phyloP scores from a whole-genome alignment of 1,139 yeast genomes.

The Hyphopichia fennica region DNA sequence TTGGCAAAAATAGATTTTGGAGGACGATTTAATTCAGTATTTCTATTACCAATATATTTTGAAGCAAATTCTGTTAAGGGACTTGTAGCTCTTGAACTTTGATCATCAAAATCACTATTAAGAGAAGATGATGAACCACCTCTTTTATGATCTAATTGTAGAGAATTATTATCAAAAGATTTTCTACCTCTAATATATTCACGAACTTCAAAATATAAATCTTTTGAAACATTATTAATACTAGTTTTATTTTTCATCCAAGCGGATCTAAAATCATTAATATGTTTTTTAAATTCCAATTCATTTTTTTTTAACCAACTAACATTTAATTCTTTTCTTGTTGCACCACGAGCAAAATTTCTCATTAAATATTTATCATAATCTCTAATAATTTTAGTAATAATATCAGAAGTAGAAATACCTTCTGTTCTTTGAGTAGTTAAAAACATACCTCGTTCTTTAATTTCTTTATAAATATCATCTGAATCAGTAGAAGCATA shows the following conservation, averaged over 20 bases:
- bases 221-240: slow-evolving; percentile 74
- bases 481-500: slow-evolving; percentile 85
- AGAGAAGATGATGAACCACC: slow-evolving; percentile 3
- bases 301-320: slow-evolving; percentile 98
- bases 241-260: slow-evolving; percentile 74
- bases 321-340: slow-evolving; percentile 92
- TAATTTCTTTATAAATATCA: slow-evolving; percentile 90
- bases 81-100: slow-evolving; percentile 33
- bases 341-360: slow-evolving; percentile 96
- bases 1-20: slow-evolving; percentile 53
- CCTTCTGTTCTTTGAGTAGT: slow-evolving; percentile 98
- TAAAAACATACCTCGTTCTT: slow-evolving; percentile 84
- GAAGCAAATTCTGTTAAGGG: slow-evolving; percentile 65
- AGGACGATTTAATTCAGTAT: slow-evolving; percentile 39
- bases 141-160: background rate
- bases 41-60: slow-evolving; percentile 56
- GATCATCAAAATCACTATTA: slow-evolving; percentile 33
- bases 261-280: slow-evolving; percentile 79
- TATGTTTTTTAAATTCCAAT: slow-evolving; percentile 87
- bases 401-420: slow-evolving; percentile 91
- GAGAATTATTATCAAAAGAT: slow-evolving; percentile 15
- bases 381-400: slow-evolving; percentile 90
- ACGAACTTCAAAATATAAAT: slow-evolving; percentile 78
- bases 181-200: slow-evolving; percentile 64
- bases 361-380: slow-evolving; percentile 96